Percentiles rank a stretch among this genome's conserved stretches.
Conservation (phyloP, 1,284 basidiomycete species). For the Ganoderma meredithae region DNA sequence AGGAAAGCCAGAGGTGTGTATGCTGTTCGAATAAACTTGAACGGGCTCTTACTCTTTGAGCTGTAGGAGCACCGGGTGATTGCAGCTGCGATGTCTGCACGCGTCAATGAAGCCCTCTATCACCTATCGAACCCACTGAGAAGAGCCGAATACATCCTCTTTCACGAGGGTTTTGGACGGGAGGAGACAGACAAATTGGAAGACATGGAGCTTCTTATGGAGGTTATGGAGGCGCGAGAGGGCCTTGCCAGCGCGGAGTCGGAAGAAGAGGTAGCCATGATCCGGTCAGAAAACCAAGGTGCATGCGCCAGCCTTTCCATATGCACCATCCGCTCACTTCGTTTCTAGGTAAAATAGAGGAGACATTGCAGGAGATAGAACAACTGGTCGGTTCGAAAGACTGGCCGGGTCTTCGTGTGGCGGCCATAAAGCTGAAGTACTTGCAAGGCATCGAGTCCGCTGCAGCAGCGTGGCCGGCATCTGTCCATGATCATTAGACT, state of each 20-base stretch:
- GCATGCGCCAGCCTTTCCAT: constrained; percentile 37
- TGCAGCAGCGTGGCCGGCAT: constrained; percentile 55
- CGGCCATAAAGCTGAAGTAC: constrained; percentile 80
- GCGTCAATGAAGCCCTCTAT: constrained; percentile 81
- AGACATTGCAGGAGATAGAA: constrained; percentile 57
- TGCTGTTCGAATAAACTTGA: too few relatives aligned
- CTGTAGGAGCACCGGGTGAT: constrained; percentile 62
- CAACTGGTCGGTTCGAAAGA: constrained; percentile 58
- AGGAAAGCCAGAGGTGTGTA: constrained; percentile 46
- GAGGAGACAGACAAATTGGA: constrained; percentile 81
- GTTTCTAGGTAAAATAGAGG: constrained; percentile 59
- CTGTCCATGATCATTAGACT: constrained; percentile 29
- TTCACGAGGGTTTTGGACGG: constrained; percentile 64
- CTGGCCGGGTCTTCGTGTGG: constrained; percentile 64
- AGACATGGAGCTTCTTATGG: constrained; percentile 76
- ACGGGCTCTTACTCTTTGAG: background rate
- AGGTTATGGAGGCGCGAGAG: constrained; percentile 87
- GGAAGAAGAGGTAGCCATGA: constrained; percentile 56
- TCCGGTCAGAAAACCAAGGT: constrained; percentile 72
- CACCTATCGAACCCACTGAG: constrained; percentile 69
- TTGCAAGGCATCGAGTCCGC: constrained; percentile 78
- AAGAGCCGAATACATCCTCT: constrained; percentile 77
- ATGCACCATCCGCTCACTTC: constrained; percentile 7
- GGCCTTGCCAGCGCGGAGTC: constrained; percentile 72
- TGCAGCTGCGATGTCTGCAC: constrained; percentile 72